Evolutionary conservation across 768 basidiomycete genomes (phyloP), one percentile per base, ranked within the genome.

Genomic region (Mycena capillaripes): DNA sequence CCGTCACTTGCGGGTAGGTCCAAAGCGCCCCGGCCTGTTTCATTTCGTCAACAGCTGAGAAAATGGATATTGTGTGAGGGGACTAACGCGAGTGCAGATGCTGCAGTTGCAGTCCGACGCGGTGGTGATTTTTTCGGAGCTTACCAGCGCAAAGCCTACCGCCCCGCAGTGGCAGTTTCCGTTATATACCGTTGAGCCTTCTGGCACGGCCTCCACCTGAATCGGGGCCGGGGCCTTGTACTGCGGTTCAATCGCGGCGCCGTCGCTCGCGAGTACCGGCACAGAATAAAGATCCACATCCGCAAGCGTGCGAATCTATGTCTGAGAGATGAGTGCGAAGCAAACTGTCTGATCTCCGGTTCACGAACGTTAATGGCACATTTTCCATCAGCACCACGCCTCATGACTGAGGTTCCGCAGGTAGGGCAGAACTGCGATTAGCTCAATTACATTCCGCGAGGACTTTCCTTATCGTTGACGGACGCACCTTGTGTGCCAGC

Each of bases 131-230:
- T 62, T 23, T 27, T 64, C 34, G 10, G 61, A 44, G 46, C 17
- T 59, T 16, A 59, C 44, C 12, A 68, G 11, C 25, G 55, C 14
- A n/a, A 50, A 73, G n/a, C 34, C 52, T 14, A 73, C 66, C 21
- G 71, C 66, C 11, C 71, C 71, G 57, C 71, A 73, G 34, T 73
- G 71, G 62, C 71, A 73, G 44, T 34, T 68, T 16, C 71, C 71
- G 25, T 50, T 53, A 25, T 73, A 73, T 7, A 57, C 34, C 3
- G 48, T 57, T 46, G 56, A 23, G 10, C 66, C 71, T 27, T 70
- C 61, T 25, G 69, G 38, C 23, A 65, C 50, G 27, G 62, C 14
- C 0, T 44, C 70, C 6, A 34, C 30, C 19, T 16, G n/a, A 9
- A 66, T n/a, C 27, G 70, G 50, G 11, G 34, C 50, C 19, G 70